Base-by-base conservation (phyloP, 768 basidiomycete genomes). In the Postia placenta region DNA sequence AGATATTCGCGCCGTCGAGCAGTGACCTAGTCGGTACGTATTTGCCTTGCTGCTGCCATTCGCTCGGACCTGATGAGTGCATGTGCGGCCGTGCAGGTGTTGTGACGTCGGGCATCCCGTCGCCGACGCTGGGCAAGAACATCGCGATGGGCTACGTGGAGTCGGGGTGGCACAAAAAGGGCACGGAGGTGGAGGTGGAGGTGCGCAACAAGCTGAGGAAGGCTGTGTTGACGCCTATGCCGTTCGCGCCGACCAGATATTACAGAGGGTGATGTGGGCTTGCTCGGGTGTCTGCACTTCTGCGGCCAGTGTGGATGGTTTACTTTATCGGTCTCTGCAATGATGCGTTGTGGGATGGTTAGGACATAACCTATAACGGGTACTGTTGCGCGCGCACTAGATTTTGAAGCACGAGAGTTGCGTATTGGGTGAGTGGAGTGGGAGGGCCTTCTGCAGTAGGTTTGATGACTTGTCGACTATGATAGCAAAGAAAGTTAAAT, bases 21-120 rank as follows among this genome's bases (percentile, higher is more conserved):
- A 63, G 69, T 11, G 78, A 87, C 47, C 67, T 69, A 33, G 72
- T 93, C 28, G 87, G 90, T 83, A 23, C 53, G 76, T 39, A 39
- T 39, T 6, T 35, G 9, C 11, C 11, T 9, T 35, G 33, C 33
- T 35, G 33, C 12, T 47, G 11, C 41, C 50, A 39, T 52, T 15
- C 43, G 39, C 25, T n/a, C n/a, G n/a, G n/a, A n/a, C n/a, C n/a
- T n/a, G n/a, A n/a, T n/a, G n/a, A n/a, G n/a, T n/a, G n/a, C n/a
- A n/a, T n/a, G n/a, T n/a, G n/a, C n/a, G n/a, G n/a, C 25, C 15
- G 12, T 38, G 23, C 63, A 80, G 91, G 92, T 28, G 63, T 68
- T 11, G 79, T 98, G 40, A 99, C 94, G 0, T 97, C 93, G 0
- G 96, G 95, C 40, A 96, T 98, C 53, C 96, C 96, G 12, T 92